phyloP scores from a whole-genome alignment of 192 early-diverging fungal species.

The Martensiomyces pterosporus region DNA sequence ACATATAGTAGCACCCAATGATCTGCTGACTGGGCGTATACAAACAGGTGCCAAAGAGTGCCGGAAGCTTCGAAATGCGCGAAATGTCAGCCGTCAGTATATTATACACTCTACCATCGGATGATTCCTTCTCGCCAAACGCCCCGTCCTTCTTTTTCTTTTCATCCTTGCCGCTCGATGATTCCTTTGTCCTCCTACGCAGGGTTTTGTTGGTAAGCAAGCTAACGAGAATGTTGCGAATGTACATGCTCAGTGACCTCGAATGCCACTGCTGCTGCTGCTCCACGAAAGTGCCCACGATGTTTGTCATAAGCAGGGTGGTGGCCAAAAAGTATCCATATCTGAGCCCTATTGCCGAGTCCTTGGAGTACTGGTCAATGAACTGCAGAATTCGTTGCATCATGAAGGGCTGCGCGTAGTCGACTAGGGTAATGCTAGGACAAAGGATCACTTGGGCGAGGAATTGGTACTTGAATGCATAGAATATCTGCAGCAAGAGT shows the following conservation, averaged over 20 bases:
- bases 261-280: slow-evolving; percentile 64
- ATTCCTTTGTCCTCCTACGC: slow-evolving; percentile 46
- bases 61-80: slow-evolving; percentile 51
- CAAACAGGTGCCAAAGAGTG: slow-evolving; percentile 50
- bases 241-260: slow-evolving; percentile 53
- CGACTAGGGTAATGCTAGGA: slow-evolving; percentile 18
- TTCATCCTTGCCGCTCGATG: slow-evolving; percentile 25
- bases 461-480: slow-evolving; percentile 37
- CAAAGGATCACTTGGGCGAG: slow-evolving; percentile 34
- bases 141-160: slow-evolving; percentile 14
- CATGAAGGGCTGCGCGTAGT: slow-evolving; percentile 56
- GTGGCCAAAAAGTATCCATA: slow-evolving; percentile 53
- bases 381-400: slow-evolving; percentile 55
- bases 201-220: slow-evolving; percentile 63
- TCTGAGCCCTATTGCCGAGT: slow-evolving; percentile 29
- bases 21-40: slow-evolving; percentile 57
- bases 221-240: slow-evolving; percentile 54
- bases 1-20: slow-evolving; percentile 65
- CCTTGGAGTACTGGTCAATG: slow-evolving; percentile 26
- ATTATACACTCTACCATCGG: slow-evolving; percentile 62
- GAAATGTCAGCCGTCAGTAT: slow-evolving; percentile 63
- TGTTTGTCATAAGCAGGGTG: slow-evolving; percentile 53
- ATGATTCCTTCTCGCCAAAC: slow-evolving; percentile 10
- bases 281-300: slow-evolving; percentile 31
- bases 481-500: slow-evolving; percentile 25